Evolutionary conservation across 768 basidiomycete genomes (phyloP).

Genomic region (Kwoniella botswanensis): DNA sequence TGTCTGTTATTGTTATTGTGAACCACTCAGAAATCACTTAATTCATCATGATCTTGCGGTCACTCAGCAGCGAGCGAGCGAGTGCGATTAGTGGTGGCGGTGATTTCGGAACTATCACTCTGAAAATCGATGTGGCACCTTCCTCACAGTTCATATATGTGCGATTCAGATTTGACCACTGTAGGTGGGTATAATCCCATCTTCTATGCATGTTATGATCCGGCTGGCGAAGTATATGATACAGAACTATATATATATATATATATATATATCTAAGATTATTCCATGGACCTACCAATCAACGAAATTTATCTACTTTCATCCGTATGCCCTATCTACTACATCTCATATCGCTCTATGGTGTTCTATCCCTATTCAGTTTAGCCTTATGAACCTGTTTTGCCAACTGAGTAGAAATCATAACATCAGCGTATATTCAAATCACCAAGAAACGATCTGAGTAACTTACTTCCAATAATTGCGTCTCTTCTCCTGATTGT

Average conservation of each 20-base stretch:
- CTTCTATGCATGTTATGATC: no score
- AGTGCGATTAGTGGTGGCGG: neutral
- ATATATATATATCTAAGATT: neutral
- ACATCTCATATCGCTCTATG: neutral
- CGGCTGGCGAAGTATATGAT: neutral
- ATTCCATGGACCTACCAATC: neutral
- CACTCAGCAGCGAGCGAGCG: neutral
- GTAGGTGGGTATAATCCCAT: no score
- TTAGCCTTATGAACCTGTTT: neutral
- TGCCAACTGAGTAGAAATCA: neutral
- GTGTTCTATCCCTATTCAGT: neutral
- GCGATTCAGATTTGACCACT: no score
- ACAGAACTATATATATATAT: neutral
- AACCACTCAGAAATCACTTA: neutral
- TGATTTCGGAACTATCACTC: neutral
- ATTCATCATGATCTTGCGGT: neutral
- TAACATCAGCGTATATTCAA: neutral
- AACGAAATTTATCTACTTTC: neutral
- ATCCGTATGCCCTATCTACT: neutral
- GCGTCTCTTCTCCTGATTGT: slow-evolving; percentile 53
- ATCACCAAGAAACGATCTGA: neutral
- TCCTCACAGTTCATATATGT: neutral
- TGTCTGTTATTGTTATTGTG: neutral
- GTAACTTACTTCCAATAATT: slow-evolving; percentile 45
- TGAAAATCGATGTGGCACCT: slow-evolving; percentile 3